These are phyloP conservation scores for Flaveria bidentis DNA, from an alignment of 129 eudicot species.

Conservation along the genomic window DNA sequence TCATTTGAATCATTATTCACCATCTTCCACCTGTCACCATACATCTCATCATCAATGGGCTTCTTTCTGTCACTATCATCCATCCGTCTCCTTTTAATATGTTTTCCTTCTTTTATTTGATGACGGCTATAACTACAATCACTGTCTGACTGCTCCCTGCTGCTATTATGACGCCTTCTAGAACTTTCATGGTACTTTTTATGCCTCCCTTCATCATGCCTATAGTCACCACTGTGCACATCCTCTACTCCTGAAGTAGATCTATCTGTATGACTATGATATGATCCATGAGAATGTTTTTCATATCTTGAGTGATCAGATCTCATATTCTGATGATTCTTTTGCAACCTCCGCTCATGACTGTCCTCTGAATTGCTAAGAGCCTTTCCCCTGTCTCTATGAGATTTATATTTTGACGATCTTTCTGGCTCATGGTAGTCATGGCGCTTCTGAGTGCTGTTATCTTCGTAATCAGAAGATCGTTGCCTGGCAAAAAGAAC, in stretches of 20 bases:
- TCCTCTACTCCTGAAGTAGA: constrained; percentile 56
- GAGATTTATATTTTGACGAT: constrained; percentile 42
- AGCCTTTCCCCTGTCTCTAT: constrained; percentile 45
- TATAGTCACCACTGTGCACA: constrained; percentile 38
- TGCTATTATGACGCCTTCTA: constrained; percentile 40
- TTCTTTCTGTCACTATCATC: constrained; percentile 36
- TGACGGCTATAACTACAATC: constrained; percentile 48
- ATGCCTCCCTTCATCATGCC: constrained; percentile 42
- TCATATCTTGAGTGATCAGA: constrained; percentile 44
- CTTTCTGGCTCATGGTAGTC: constrained; percentile 35
- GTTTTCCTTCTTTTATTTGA: constrained; percentile 37
- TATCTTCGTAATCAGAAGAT: constrained; percentile 45
- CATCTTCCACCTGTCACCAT: constrained; percentile 39
- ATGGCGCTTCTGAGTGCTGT: constrained; percentile 29
- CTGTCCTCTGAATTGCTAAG: constrained; percentile 55
- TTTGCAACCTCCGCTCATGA: constrained; percentile 39
- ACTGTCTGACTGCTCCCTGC: constrained; percentile 48
- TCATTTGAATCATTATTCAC: constrained; percentile 36
- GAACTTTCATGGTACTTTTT: constrained; percentile 44
- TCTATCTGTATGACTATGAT: constrained; percentile 51
- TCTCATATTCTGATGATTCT: constrained; percentile 32
- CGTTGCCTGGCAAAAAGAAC: constrained; percentile 41
- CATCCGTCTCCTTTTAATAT: constrained; percentile 45
- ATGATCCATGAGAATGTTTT: constrained; percentile 42
- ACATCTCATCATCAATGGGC: constrained; percentile 24